Base-by-base conservation (phyloP, 2,329 filamentous ascomycete genomes). In the Epicoccum nigrum region DNA sequence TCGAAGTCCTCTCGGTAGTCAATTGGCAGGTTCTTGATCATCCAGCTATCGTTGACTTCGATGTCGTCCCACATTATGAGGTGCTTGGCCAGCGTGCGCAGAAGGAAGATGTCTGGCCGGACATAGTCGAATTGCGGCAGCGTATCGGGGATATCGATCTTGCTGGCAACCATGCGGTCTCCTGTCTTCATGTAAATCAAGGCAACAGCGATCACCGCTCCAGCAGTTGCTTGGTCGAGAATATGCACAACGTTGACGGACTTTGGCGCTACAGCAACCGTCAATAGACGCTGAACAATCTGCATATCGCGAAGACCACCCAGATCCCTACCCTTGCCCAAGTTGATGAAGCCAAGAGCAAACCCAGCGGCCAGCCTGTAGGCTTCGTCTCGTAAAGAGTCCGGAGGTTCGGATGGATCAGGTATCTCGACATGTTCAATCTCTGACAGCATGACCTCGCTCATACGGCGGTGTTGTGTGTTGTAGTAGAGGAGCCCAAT, bases 151-250 rank as follows among this genome's bases (percentile, higher is more conserved):
- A 97, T 86, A 69, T 97, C 91, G 44, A 99, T 87, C 77, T 97
- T 97, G 48, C 87, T 85, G 3, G 94, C 94, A 16, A 99, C 83
- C 13, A 89, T 86, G 52, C 85, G 82, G 68, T 99, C 90, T 58
- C 95, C 90, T 0, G 93, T 94, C 74, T 97, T 97, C 90, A 99
- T 94, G 72, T 93, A 99, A 25, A 99, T 93, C 45, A 99, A 82
- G 1, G 92, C 85, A 51, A 97, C 81, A 0, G 94, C 93, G 64
- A 97, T 84, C 7, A 95, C 91, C 1, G 94, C 93, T n/a, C 90
- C 94, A 2, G 95, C 90, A 8, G 91, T 94, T 5, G 93, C 92
- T 63, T 93, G 88, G 69, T 99, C 95, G 3, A 97, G 82, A 8
- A 97, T 86, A 65, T 99, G 93, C 19, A 97, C 92, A 30, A 96